Percentiles rank a stretch among this genome's conserved stretches.
Conservation (phyloP, 768 basidiomycete genomes). For the Amanita fuliginea region DNA sequence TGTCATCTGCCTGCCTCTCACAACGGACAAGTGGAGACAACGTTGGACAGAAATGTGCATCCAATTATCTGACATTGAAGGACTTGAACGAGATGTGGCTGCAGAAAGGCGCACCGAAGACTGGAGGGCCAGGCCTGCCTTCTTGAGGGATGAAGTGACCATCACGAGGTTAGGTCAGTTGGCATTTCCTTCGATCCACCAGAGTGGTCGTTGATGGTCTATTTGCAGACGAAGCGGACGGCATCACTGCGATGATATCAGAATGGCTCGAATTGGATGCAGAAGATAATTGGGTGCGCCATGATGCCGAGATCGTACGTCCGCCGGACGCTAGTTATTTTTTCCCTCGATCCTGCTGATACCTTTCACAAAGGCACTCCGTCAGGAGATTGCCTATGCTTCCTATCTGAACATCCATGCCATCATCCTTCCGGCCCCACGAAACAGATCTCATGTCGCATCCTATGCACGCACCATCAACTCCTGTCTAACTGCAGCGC, state of each 20-base stretch:
- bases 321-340: conserved; percentile 9
- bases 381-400: conserved; percentile 88
- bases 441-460: conserved; percentile 71
- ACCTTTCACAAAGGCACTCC: conserved; percentile 54
- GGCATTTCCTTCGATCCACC: too few relatives aligned
- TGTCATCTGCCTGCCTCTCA: conserved; percentile 73
- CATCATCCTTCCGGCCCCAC: conserved; percentile 82
- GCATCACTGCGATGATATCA: conserved; percentile 66
- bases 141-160: conserved; percentile 77
- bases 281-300: conserved; percentile 85
- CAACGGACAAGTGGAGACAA: conserved; percentile 75
- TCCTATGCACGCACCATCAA: conserved; percentile 91
- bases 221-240: conserved; percentile 58
- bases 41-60: conserved; percentile 90
- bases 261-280: conserved; percentile 97
- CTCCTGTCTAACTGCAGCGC: conserved; percentile 56
- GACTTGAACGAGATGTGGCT: conserved; percentile 25
- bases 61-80: conserved; percentile 32
- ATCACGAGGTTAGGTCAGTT: conserved; percentile 73
- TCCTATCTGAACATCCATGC: conserved; percentile 83
- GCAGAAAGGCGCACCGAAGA: conserved; percentile 63
- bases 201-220: neutral
- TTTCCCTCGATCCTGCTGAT: neutral
- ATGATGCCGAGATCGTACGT: conserved; percentile 89
- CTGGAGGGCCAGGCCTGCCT: conserved; percentile 80